A percentile compares a stretch with the other conserved stretches of the same genome.
These are phyloP conservation scores for Xylariomycetidae sp. DNA, from an alignment of 2,329 filamentous ascomycete species.

Conservation along the genomic window DNA sequence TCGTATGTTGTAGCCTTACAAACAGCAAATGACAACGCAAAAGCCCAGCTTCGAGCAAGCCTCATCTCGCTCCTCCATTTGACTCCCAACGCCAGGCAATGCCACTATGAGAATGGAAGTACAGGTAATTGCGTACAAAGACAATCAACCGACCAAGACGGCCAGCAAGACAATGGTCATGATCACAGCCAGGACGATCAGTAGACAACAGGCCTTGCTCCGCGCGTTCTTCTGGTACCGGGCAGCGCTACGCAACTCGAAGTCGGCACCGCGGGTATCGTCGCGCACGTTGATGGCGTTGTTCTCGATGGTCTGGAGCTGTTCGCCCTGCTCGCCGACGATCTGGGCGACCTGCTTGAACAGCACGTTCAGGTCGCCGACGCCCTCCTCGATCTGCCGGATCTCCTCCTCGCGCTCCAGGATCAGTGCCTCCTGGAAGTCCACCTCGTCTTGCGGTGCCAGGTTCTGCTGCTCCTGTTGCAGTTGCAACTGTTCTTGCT, in stretches of 20 bases:
- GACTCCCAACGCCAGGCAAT: too few species aligned
- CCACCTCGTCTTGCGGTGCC: slow-evolving; percentile 88
- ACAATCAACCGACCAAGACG: slow-evolving; percentile 70
- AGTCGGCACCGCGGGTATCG: slow-evolving; percentile 78
- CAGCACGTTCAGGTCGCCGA: slow-evolving; percentile 90
- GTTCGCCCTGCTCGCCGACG: slow-evolving; percentile 86
- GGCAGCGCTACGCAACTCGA: slow-evolving; percentile 78
- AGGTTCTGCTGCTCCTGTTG: slow-evolving; percentile 73
- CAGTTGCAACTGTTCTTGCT: slow-evolving; percentile 43
- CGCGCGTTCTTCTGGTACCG: slow-evolving; percentile 93
- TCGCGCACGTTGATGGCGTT: slow-evolving; percentile 80
- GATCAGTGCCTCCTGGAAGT: slow-evolving; percentile 94
- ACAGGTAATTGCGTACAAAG: too few species aligned
- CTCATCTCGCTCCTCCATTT: too few species aligned
- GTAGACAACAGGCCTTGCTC: slow-evolving; percentile 87
- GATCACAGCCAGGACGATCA: slow-evolving; percentile 84
- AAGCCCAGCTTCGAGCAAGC: too few species aligned
- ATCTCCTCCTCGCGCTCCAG: slow-evolving; percentile 96
- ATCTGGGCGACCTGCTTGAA: slow-evolving; percentile 98
- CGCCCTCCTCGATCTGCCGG: slow-evolving; percentile 92
- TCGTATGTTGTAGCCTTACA: too few species aligned
- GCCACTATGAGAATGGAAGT: too few species aligned
- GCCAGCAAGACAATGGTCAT: slow-evolving; percentile 85
- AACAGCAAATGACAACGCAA: too few species aligned
- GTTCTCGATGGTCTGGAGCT: slow-evolving; percentile 78